A percentile compares a stretch with the other conserved stretches of the same genome.
These are phyloP conservation scores for Fonsecaea monophora DNA, from an alignment of 2,329 filamentous ascomycete genomes.

Conservation along the genomic window DNA sequence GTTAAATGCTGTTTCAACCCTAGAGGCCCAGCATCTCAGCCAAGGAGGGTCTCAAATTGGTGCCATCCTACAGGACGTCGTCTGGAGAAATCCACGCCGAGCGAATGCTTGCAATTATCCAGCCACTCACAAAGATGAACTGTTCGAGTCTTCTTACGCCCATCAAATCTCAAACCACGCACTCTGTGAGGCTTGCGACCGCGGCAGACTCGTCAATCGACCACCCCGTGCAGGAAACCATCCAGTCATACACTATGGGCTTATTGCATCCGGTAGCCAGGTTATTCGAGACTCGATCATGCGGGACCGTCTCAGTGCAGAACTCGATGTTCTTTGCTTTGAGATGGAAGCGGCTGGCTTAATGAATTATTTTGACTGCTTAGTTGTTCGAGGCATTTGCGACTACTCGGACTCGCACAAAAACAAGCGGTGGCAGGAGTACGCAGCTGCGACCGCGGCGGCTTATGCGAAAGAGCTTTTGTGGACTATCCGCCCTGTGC, in stretches of 20 bases:
- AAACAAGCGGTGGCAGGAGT: slow-evolving; percentile 48
- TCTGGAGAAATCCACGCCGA: slow-evolving; percentile 25
- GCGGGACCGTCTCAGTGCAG: slow-evolving; percentile 23
- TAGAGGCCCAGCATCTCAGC: slow-evolving; percentile 26
- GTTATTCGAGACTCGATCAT: slow-evolving; percentile 32
- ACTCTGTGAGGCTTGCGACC: not conserved
- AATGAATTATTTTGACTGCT: slow-evolving; percentile 44
- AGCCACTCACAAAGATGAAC: not conserved
- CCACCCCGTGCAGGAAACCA: slow-evolving; percentile 16
- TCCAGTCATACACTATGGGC: slow-evolving; percentile 36
- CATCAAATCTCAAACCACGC: not conserved
- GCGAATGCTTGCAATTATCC: slow-evolving; percentile 7
- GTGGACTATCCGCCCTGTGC: not conserved
- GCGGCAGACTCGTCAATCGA: slow-evolving; percentile 15
- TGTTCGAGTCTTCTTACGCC: not conserved
- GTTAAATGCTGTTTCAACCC: slow-evolving; percentile 31
- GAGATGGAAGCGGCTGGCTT: slow-evolving; percentile 46
- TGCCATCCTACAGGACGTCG: not conserved
- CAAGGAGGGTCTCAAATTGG: not conserved
- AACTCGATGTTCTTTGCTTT: slow-evolving; percentile 40
- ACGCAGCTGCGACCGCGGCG: slow-evolving; percentile 45
- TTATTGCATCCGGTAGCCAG: slow-evolving; percentile 37
- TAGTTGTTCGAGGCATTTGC: slow-evolving; percentile 52
- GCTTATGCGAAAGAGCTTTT: slow-evolving; percentile 42
- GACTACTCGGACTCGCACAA: slow-evolving; percentile 53